A percentile compares a stretch with the other conserved stretches of the same genome.
These are phyloP conservation scores for Suhomyces guaymorum DNA, from an alignment of 1,139 yeast species.

Conservation along the genomic window DNA sequence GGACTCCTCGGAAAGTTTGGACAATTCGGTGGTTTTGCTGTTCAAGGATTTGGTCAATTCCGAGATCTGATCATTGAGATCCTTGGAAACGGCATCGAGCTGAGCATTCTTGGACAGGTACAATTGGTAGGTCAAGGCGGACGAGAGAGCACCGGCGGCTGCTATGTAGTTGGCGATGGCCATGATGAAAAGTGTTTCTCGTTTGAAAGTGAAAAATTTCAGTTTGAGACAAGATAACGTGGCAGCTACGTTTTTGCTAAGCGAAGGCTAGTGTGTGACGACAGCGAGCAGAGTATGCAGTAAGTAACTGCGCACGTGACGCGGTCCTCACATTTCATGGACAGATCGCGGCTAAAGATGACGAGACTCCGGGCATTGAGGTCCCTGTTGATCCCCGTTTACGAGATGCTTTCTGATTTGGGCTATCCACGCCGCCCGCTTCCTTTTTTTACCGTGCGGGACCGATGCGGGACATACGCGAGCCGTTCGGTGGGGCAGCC, in stretches of 20 bases:
- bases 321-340: too few species aligned
- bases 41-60: slow-evolving; percentile 15
- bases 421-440: too few species aligned
- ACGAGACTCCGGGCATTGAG: too few species aligned
- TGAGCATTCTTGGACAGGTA: slow-evolving; percentile 29
- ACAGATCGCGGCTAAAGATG: too few species aligned
- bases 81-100: slow-evolving; percentile 17
- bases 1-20: slow-evolving; percentile 9
- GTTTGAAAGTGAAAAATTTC: background rate
- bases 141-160: slow-evolving; percentile 27
- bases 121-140: slow-evolving; percentile 28
- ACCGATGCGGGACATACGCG: slow-evolving; percentile 1
- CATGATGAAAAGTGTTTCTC: slow-evolving; percentile 10
- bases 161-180: slow-evolving; percentile 22
- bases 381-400: too few species aligned
- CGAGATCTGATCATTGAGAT: slow-evolving; percentile 17
- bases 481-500: background rate
- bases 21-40: slow-evolving; percentile 15
- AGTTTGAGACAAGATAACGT: background rate
- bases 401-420: too few species aligned
- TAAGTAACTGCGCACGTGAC: too few species aligned
- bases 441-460: too few species aligned
- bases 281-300: too few species aligned
- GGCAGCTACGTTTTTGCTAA: too few species aligned
- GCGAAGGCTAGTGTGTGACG: too few species aligned